These are phyloP conservation scores for Lycium ferocissimum DNA, from an alignment of 257 asterid species.

Conservation along the genomic window DNA sequence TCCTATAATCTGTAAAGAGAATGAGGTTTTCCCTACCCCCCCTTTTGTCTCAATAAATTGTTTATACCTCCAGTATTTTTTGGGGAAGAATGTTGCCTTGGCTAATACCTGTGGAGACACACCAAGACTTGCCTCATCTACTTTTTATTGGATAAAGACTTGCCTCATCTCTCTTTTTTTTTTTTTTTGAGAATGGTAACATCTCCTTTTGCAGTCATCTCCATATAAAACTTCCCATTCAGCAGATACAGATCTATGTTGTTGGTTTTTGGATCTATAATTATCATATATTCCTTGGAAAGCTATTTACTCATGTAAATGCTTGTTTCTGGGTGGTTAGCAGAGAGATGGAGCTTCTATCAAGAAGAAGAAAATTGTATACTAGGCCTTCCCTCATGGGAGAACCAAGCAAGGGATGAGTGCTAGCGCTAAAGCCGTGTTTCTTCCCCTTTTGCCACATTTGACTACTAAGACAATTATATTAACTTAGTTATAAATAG, in stretches of 20 bases:
- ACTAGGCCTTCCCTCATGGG: background rate
- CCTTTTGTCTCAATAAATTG: background rate
- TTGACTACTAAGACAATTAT: background rate
- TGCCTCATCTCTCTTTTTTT: background rate
- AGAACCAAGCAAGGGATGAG: background rate
- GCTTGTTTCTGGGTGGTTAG: constrained; percentile 20
- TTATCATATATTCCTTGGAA: background rate
- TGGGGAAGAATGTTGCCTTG: background rate
- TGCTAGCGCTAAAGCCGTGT: background rate
- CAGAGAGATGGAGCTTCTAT: background rate
- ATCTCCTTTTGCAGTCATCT: background rate
- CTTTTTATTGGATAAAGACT: too few relatives aligned
- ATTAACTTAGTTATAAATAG: background rate
- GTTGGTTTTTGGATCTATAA: background rate
- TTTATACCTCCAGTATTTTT: background rate
- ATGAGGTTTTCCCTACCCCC: background rate
- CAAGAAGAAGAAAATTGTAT: background rate
- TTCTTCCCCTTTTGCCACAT: background rate
- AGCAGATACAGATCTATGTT: background rate
- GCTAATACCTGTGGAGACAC: background rate
- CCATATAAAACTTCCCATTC: background rate
- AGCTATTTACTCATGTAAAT: background rate
- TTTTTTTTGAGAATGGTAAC: too few relatives aligned
- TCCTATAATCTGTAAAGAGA: constrained; percentile 19
- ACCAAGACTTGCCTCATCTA: too few relatives aligned